phyloP scores from a whole-genome alignment of 257 asterid species.

The Oldenlandia corymbosa region DNA sequence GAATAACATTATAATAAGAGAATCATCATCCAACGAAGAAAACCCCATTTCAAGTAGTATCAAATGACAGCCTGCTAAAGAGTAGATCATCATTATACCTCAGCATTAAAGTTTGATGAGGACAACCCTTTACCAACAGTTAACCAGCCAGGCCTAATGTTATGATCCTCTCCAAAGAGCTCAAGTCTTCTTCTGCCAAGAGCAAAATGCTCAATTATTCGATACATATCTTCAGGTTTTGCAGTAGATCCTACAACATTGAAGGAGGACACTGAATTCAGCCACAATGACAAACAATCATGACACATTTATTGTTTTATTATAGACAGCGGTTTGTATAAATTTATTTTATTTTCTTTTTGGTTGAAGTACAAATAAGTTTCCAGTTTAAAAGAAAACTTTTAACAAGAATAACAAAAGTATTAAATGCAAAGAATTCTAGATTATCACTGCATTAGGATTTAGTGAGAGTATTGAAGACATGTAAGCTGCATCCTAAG shows the following conservation, averaged over 20 bases:
- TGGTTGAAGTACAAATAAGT: background rate
- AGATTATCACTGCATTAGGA: background rate
- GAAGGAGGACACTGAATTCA: slow-evolving; percentile 2
- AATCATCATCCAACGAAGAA: too few relatives aligned
- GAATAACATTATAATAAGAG: too few relatives aligned
- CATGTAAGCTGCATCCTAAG: background rate
- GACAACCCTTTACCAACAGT: slow-evolving; percentile 90
- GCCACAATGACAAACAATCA: background rate
- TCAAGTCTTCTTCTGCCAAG: slow-evolving; percentile 98
- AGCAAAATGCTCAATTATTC: slow-evolving; percentile 97
- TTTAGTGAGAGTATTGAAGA: background rate
- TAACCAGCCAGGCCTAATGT: slow-evolving; percentile 97
- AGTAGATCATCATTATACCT: slow-evolving; percentile 40
- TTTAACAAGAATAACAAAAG: too few relatives aligned
- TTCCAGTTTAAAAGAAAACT: background rate
- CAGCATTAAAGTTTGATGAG: slow-evolving; percentile 80
- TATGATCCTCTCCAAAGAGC: slow-evolving; percentile 98
- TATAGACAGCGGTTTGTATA: too few relatives aligned
- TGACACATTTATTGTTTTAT: background rate
- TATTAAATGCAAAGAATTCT: background rate
- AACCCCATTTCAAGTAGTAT: background rate
- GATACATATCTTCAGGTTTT: slow-evolving; percentile 97
- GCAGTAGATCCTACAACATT: slow-evolving; percentile 75
- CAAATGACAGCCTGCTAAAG: background rate
- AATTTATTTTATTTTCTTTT: too few relatives aligned